Conservation (phyloP, 139 green algal species). For the Coccomyxa sp. region DNA sequence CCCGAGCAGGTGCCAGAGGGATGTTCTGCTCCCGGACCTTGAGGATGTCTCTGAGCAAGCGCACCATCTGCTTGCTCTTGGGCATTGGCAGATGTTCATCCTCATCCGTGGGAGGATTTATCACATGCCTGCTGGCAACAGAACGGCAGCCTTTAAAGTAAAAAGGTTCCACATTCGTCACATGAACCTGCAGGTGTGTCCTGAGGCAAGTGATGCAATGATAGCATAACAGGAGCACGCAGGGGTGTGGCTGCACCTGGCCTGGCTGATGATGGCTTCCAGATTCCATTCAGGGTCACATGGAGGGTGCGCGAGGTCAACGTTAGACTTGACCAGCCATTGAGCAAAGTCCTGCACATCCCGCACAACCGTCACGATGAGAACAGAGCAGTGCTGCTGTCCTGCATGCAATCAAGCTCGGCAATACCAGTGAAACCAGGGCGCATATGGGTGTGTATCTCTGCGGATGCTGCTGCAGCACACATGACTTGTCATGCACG, state of each 20-base stretch:
- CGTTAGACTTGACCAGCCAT: neutral
- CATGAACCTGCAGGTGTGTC: neutral
- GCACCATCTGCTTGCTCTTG: no score
- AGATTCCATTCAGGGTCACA: neutral
- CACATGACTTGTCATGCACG: neutral
- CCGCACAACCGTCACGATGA: neutral
- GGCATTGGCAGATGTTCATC: no score
- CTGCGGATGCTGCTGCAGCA: neutral
- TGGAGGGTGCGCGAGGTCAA: neutral
- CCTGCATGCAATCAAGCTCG: neutral
- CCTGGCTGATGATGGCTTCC: neutral
- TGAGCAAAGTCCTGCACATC: neutral
- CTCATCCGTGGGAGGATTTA: no score
- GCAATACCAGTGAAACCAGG: neutral
- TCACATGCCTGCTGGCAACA: no score
- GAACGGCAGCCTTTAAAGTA: neutral
- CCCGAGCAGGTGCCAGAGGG: no score
- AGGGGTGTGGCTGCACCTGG: no score
- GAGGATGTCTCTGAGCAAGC: no score
- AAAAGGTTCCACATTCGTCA: neutral
- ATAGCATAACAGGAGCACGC: no score
- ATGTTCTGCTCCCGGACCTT: no score
- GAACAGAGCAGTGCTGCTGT: neutral
- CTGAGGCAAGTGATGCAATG: neutral
- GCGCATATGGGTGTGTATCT: neutral